Evolutionary conservation across 2,329 filamentous ascomycete species (phyloP).

Genomic region (Penicillium palitans): DNA sequence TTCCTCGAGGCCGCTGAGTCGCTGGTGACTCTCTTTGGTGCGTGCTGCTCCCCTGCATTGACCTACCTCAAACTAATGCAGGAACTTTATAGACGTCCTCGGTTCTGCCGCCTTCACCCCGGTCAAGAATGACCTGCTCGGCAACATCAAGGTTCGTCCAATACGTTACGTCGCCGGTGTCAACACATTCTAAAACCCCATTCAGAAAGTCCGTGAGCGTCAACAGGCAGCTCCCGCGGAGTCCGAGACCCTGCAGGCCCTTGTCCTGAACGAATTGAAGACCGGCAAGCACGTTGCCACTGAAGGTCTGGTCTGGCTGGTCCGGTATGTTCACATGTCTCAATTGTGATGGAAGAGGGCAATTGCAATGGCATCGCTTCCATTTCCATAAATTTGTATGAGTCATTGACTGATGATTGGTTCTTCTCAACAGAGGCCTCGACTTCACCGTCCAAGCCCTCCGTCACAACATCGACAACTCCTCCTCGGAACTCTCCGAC

Average conservation of each 20-base stretch:
- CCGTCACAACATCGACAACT: conserved; percentile 69
- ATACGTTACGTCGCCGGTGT: conserved; percentile 1
- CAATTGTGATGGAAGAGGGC: background rate
- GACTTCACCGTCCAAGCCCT: conserved; percentile 91
- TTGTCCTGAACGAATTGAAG: conserved; percentile 84
- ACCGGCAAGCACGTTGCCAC: conserved; percentile 83
- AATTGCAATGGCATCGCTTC: background rate
- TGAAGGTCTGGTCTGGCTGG: conserved; percentile 88
- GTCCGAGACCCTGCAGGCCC: conserved; percentile 80
- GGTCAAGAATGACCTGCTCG: conserved; percentile 86
- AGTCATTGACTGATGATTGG: background rate
- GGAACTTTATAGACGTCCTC: conserved; percentile 52
- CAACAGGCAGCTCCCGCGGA: conserved; percentile 74
- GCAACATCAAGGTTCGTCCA: conserved; percentile 78
- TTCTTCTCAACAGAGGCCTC: conserved; percentile 64
- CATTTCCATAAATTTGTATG: background rate
- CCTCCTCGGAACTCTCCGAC: conserved; percentile 71
- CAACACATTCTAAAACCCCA: conserved; percentile 13
- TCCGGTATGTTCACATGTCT: conserved; percentile 60
- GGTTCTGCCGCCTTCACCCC: conserved; percentile 76
- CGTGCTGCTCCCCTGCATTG: conserved; percentile 16
- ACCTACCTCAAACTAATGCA: conserved; percentile 12
- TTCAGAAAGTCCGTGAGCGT: conserved; percentile 83
- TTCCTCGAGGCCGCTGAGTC: conserved; percentile 92
- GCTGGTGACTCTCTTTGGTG: conserved; percentile 83